phyloP scores from a whole-genome alignment of 371 early-diverging fungal species.

The Mortierella sp. region DNA sequence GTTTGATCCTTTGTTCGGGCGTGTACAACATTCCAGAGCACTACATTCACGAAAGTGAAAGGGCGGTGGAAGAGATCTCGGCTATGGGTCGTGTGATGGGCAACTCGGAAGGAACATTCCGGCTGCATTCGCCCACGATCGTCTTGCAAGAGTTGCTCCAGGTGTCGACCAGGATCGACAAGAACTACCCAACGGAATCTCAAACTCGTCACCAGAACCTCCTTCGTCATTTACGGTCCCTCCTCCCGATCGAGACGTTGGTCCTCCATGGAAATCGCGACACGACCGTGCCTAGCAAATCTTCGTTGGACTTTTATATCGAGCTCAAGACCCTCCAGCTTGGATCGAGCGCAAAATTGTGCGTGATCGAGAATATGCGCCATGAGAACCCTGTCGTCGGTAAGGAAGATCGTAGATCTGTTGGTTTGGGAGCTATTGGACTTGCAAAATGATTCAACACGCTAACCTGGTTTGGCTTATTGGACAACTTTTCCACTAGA shows the following conservation, averaged over 20 bases:
- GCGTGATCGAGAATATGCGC: conserved; percentile 36
- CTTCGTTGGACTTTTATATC: conserved; percentile 37
- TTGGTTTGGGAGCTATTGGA: too few relatives aligned
- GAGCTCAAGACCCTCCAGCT: conserved; percentile 49
- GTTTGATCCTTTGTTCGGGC: conserved; percentile 59
- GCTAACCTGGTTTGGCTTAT: too few relatives aligned
- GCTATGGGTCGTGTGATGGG: conserved; percentile 81
- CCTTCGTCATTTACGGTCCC: conserved; percentile 34
- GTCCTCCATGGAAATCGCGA: conserved; percentile 54
- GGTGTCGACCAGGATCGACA: conserved; percentile 29
- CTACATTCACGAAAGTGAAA: conserved; percentile 65
- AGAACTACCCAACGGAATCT: conserved; percentile 37
- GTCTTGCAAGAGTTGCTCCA: conserved; percentile 41
- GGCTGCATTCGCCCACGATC: conserved; percentile 27
- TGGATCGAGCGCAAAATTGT: conserved; percentile 25
- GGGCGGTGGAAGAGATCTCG: conserved; percentile 80
- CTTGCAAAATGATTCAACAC: too few relatives aligned
- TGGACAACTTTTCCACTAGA: conserved; percentile 13
- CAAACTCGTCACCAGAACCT: conserved; percentile 42
- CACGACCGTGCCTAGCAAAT: conserved; percentile 36
- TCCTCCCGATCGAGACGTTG: conserved; percentile 51
- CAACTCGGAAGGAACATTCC: conserved; percentile 28
- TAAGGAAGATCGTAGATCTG: conserved; percentile 11
- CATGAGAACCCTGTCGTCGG: conserved; percentile 50
- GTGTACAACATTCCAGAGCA: conserved; percentile 76